Evolutionary conservation across 2,329 filamentous ascomycete genomes (phyloP), one percentile per base, ranked within the genome.

Genomic region (Trichothecium sympodiale): DNA sequence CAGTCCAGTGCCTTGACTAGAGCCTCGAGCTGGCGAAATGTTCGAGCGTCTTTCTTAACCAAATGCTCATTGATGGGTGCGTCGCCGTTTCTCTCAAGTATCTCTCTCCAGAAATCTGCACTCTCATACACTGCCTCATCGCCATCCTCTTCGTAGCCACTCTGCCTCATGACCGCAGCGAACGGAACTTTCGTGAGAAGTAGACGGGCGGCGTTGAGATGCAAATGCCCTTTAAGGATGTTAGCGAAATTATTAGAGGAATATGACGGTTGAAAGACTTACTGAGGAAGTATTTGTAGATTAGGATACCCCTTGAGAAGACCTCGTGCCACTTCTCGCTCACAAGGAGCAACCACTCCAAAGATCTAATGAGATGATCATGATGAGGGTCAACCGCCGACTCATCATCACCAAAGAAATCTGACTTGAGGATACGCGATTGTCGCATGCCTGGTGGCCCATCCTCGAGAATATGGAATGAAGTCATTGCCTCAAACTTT

Each of bases 281-380:
- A 93, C 86, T 71, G 32, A 94, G 69, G 50, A 95, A 87, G 41
- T 80, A 78, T 50, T 83, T 83, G 60, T 94, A 85, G n/a, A 88
- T 71, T 46, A 77, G 70, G 20, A 74, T 73, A 29, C 85, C 77
- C 38, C 77, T 67, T 14, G 64, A 59, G 47, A 89, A 84, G 16
- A 84, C 77, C 39, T 80, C 68, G 13, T 70, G 64, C 79, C 81
- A 88, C 37, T 83, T 70, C 10, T 74, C 80, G 34, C 82, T 74
- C 8, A 89, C 71, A 38, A 84, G 69, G 39, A 84, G 62, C 53
- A 89, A 79, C 88, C 89, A 96, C 51, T 93, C 83, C 40, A 95
- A 61, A 27, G 83, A 78, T 38, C 81, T 73, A 31, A 95, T 85
- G 35, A 94, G 67, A 25, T 69, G 57, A 46, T 80, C 74, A 42